Conservation (phyloP, 352 stramenopile species). For the Phytopythium delawarense region DNA sequence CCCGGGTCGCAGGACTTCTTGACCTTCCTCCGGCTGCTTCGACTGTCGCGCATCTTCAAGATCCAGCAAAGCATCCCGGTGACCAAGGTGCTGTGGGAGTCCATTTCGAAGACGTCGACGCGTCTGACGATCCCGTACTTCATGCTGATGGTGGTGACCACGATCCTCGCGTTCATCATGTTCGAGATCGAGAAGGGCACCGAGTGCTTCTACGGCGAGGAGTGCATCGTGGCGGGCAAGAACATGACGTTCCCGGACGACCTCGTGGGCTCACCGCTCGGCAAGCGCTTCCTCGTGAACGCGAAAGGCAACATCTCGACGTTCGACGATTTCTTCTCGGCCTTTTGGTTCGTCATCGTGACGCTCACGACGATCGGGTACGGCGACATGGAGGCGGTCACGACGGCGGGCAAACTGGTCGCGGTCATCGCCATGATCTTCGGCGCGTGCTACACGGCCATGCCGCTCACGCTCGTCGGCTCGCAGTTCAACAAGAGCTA, state of each 20-base stretch:
- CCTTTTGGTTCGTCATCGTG: slow-evolving; percentile 85
- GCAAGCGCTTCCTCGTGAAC: slow-evolving; percentile 74
- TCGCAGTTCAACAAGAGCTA: slow-evolving; percentile 84
- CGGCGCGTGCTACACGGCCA: slow-evolving; percentile 74
- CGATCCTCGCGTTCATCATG: slow-evolving; percentile 76
- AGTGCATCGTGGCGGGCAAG: slow-evolving; percentile 50
- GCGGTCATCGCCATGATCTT: slow-evolving; percentile 79
- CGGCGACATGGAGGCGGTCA: slow-evolving; percentile 72
- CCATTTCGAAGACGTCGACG: slow-evolving; percentile 77
- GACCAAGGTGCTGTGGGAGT: slow-evolving; percentile 73
- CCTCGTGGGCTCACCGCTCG: slow-evolving; percentile 38
- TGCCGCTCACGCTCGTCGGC: slow-evolving; percentile 74
- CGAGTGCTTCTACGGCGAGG: slow-evolving; percentile 69
- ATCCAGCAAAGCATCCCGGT: slow-evolving; percentile 77
- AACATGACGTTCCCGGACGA: slow-evolving; percentile 59
- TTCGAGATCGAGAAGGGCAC: slow-evolving; percentile 75
- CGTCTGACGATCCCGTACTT: slow-evolving; percentile 76
- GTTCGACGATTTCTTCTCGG: slow-evolving; percentile 80
- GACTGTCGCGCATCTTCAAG: slow-evolving; percentile 71
- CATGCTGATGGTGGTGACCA: slow-evolving; percentile 72
- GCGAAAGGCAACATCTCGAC: slow-evolving; percentile 59
- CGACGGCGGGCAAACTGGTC: slow-evolving; percentile 61
- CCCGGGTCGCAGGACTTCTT: slow-evolving; percentile 58
- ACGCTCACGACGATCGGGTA: slow-evolving; percentile 72
- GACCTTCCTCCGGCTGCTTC: slow-evolving; percentile 51